Evolutionary conservation across 371 early-diverging fungal species (phyloP).

Genomic region (Entomophthora muscae): DNA sequence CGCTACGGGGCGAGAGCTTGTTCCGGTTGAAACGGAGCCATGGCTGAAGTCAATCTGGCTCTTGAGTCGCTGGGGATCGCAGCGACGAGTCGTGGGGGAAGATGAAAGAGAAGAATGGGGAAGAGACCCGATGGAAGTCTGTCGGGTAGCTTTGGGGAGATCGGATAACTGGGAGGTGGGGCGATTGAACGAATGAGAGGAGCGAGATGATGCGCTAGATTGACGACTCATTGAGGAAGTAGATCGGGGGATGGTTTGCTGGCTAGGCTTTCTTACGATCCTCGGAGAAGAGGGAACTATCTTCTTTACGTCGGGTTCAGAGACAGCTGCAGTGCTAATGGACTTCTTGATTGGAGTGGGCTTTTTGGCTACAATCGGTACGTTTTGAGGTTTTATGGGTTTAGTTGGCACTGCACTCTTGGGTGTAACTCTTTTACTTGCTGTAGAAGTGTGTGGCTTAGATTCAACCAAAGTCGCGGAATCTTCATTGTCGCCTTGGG

Average conservation of each 20-base stretch:
- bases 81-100: not conserved
- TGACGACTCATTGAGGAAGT: not conserved
- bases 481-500: too few species aligned
- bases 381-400: too few species aligned
- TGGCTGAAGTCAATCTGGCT: conserved; percentile 1
- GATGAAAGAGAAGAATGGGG: not conserved
- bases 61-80: not conserved
- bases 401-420: too few species aligned
- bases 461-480: too few species aligned
- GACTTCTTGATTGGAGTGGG: not conserved
- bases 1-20: not conserved
- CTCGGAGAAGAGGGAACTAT: not conserved
- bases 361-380: not conserved
- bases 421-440: too few species aligned
- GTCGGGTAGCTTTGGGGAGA: not conserved
- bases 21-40: not conserved
- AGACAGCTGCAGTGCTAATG: not conserved
- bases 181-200: not conserved
- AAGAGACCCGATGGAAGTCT: not conserved
- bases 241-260: not conserved
- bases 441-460: too few species aligned
- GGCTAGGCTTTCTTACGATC: not conserved
- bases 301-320: not conserved
- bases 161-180: not conserved
- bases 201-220: not conserved